phyloP scores from a whole-genome alignment of 1,284 basidiomycete species.

The Taiwanofungus camphoratus region DNA sequence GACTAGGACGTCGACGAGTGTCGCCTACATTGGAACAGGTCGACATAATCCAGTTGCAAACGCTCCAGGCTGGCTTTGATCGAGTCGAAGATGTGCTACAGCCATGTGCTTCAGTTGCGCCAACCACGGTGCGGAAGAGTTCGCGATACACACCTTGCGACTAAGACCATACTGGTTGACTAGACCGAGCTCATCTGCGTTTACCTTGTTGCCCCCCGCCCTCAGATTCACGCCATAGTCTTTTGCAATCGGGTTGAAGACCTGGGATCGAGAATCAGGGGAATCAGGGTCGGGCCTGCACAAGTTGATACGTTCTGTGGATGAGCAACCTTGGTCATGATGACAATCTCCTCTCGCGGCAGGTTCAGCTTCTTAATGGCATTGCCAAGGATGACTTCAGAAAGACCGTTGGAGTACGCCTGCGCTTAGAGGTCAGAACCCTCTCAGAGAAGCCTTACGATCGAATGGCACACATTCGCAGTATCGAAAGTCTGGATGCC shows the following conservation, averaged over 20 bases:
- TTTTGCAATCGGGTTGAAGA: constrained; percentile 15
- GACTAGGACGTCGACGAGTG: too few species aligned
- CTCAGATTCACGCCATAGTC: constrained; percentile 36
- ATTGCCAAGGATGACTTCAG: constrained; percentile 52
- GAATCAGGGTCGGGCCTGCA: background rate
- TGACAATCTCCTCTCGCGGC: constrained; percentile 50
- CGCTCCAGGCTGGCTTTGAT: constrained; percentile 37
- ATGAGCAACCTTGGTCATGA: constrained; percentile 44
- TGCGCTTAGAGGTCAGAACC: constrained; percentile 3
- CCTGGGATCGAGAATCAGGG: background rate
- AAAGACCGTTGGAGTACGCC: constrained; percentile 44
- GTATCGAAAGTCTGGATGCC: constrained; percentile 51
- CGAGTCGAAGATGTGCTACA: constrained; percentile 39
- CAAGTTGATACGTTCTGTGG: background rate
- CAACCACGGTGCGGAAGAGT: constrained; percentile 5
- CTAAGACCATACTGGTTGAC: constrained; percentile 34
- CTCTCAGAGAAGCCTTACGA: background rate
- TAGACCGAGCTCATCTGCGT: constrained; percentile 25
- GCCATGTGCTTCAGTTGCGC: background rate
- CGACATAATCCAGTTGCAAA: constrained; percentile 39
- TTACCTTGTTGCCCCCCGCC: constrained; percentile 7
- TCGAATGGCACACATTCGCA: constrained; percentile 30
- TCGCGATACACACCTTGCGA: constrained; percentile 31
- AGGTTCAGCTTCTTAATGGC: constrained; percentile 51
- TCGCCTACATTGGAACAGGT: constrained; percentile 31